These are phyloP conservation scores for Metarhizium anisopliae DNA, from an alignment of 2,329 filamentous ascomycete species.

Conservation along the genomic window DNA sequence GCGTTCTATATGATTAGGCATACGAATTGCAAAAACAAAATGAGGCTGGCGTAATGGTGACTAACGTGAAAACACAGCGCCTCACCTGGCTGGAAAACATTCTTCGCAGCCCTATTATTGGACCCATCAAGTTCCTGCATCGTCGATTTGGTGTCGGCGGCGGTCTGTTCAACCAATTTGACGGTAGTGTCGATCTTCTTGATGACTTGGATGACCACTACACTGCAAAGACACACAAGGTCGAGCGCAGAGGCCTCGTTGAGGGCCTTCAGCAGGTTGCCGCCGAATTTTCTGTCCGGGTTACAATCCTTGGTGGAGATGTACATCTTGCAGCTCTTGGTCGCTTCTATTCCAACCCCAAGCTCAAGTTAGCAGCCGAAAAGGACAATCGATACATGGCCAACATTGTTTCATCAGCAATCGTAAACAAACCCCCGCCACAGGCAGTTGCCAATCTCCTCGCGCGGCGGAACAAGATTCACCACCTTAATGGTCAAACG, in stretches of 20 bases:
- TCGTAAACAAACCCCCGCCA: conserved; percentile 90
- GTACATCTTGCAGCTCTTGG: conserved; percentile 89
- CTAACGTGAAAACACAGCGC: conserved; percentile 38
- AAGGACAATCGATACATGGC: conserved; percentile 90
- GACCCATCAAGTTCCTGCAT: conserved; percentile 81
- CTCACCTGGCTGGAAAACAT: conserved; percentile 97
- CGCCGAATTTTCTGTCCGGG: conserved; percentile 75
- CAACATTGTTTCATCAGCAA: conserved; percentile 88
- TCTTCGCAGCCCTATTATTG: conserved; percentile 75
- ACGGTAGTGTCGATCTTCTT: conserved; percentile 84
- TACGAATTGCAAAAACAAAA: conserved; percentile 9
- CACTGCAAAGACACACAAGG: conserved; percentile 84
- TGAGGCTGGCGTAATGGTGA: neutral
- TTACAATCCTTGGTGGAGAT: conserved; percentile 89
- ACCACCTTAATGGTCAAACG: conserved; percentile 61
- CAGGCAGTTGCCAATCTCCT: conserved; percentile 82
- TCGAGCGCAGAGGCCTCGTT: conserved; percentile 71
- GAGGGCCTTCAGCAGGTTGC: conserved; percentile 76
- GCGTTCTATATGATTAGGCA: conserved; percentile 18
- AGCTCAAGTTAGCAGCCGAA: conserved; percentile 65
- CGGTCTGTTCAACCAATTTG: conserved; percentile 85
- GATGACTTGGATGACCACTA: conserved; percentile 96
- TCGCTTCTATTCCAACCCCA: conserved; percentile 88
- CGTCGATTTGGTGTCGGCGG: conserved; percentile 81
- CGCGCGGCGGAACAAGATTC: conserved; percentile 78